Evolutionary conservation across 306 rosid species (phyloP), one percentile per base, ranked within the genome.

Genomic region (Rosa rugosa): DNA sequence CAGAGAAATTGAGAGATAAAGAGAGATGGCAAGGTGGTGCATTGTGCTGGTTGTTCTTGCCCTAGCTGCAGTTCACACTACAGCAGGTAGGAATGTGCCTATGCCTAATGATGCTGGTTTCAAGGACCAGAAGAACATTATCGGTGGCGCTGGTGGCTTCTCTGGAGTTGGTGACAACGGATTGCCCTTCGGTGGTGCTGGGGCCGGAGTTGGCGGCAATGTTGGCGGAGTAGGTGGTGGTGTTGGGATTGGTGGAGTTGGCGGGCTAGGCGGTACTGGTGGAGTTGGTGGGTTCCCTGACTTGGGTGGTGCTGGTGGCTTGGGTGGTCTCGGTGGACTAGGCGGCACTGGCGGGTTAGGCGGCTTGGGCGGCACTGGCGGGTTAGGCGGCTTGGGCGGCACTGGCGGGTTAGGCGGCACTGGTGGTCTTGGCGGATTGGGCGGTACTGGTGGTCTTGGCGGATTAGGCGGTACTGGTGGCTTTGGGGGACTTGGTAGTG

Each of bases 51-150:
- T 88, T 75, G 83, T 88, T 71, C 81, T 89, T 77, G 89, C 90
- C 79, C 86, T 94, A 0, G 88, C 69, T 0, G 77, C 84, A 73
- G 87, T 72, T 59, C 86, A 77, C 22, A 60, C 86, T 16, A 17
- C 49, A 18, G 49, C 83, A 8, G 92, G 84, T 31, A 88, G 95
- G 78, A 81, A 84, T n/a, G 82, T 76, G 18, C 97, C 93, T 0
- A 76, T 13, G 22, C 72, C 84, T 3, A 75, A 22, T 4, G 87
- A 78, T n/a, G 88, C 79, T 5, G 90, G 87, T 31, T 36, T 90
- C 64, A 76, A 79, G 53, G 97, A 94, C 82, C 88, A 92, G 73
- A 94, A 94, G 92, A 94, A 92, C 83, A 50, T 94, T 76, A 0
- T 84, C 8, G 95, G 96, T 3, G 97, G 98, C 0, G 8, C 84